Base-by-base conservation (phyloP, 73 alveolate genomes). In the Blepharisma stoltei region DNA sequence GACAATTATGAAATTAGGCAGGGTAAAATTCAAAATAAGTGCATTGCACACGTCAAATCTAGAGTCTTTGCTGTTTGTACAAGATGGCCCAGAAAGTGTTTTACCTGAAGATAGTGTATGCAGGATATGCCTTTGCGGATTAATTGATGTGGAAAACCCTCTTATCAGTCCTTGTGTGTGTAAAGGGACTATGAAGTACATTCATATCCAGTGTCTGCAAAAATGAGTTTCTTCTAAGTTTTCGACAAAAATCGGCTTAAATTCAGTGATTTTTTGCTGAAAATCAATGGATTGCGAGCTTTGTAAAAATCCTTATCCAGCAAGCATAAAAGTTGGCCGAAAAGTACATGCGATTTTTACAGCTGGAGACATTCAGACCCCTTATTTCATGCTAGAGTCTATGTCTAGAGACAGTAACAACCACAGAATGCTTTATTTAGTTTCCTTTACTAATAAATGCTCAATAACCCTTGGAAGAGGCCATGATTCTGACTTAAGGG, bases 401-500 rank as follows among this genome's bases (percentile, higher is more conserved):
- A 20, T 32, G 7, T 27, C 41, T 55, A 43, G 46, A 20, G 67
- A 53, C 9, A 38, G n/a, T 9, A 21, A 76, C 20, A 27, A 25
- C 37, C 9, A 18, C 5, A 76, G 78, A n/a, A 55, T 54, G 7
- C 50, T 68, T 38, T n/a, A 53, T 23, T 73, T 54, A 71, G 77
- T 69, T 69, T 80, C 67, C 76, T 78, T 77, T 87, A 84, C 27
- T 55, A 78, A 88, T 18, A 78, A 85, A 25, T 55, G 65, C 76
- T 54, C 55, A 32, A 75, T 88, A 66, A 77, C 75, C 65, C 43
- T 88, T 18, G 95, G 95, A 9, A 80, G 95, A 81, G 95, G 95
- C 11, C 92, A 85, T 71, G 87, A 85, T 9, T 71, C 83, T 7
- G 90, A 88, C 67, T 55, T 84, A 14, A 54, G 89, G 14, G 54